phyloP scores from a whole-genome alignment of 805 yeast species.

The Starmera amethionina region DNA sequence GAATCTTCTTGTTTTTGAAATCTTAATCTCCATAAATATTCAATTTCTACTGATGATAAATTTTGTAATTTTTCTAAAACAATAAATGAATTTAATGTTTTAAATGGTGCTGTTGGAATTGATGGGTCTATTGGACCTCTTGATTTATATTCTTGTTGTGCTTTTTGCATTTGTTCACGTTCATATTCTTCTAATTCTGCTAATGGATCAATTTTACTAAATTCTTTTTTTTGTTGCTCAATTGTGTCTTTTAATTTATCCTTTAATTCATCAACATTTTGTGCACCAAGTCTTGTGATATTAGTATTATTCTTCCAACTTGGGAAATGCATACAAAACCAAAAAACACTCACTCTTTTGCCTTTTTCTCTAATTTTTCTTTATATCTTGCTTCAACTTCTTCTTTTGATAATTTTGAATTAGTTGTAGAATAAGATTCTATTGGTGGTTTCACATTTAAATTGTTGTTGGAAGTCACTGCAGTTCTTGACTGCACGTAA shows the following conservation, averaged over 20 bases:
- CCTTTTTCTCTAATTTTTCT: constrained; percentile 26
- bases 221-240: constrained; percentile 41
- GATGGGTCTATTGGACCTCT: constrained; percentile 29
- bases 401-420: constrained; percentile 11
- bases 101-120: constrained; percentile 44
- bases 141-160: constrained; percentile 15
- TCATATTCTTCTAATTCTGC: constrained; percentile 53
- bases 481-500: constrained; percentile 4
- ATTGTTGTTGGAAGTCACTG: constrained; percentile 10
- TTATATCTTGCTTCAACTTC: constrained; percentile 21
- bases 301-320: too few relatives aligned
- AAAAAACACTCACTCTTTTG: constrained; percentile 21
- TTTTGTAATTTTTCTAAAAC: constrained; percentile 55
- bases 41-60: constrained; percentile 55
- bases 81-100: constrained; percentile 61
- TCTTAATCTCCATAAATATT: constrained; percentile 82
- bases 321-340: too few relatives aligned
- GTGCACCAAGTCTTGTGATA: constrained; percentile 25
- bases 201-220: constrained; percentile 60
- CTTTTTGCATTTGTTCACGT: constrained; percentile 18
- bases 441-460: neutral
- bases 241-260: constrained; percentile 54
- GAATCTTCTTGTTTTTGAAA: constrained; percentile 52
- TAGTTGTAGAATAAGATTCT: constrained; percentile 1
- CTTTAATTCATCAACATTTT: constrained; percentile 48